These are phyloP conservation scores for Diaporthe sp. DNA, from an alignment of 2,329 filamentous ascomycete genomes.

Conservation along the genomic window DNA sequence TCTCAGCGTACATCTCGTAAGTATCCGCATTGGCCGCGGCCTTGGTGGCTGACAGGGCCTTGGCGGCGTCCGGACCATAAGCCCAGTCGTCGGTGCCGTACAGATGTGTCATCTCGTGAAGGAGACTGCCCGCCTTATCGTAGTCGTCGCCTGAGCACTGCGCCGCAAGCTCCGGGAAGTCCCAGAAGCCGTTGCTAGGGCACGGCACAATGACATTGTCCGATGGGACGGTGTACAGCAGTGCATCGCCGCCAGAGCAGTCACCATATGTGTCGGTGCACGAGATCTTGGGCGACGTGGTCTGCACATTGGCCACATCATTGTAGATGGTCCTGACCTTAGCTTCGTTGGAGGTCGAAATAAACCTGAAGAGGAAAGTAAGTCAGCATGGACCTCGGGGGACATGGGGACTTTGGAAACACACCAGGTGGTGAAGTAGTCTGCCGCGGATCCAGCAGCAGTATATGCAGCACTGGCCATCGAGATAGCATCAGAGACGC, in stretches of 20 bases:
- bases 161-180: conserved; percentile 37
- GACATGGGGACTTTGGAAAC: not conserved
- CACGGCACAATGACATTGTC: conserved; percentile 39
- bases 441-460: conserved; percentile 34
- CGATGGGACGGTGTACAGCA: conserved; percentile 38
- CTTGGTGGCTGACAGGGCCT: conserved; percentile 35
- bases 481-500: conserved; percentile 27
- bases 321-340: conserved; percentile 39
- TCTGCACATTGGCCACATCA: conserved; percentile 38
- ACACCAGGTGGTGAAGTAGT: conserved; percentile 40
- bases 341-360: conserved; percentile 27
- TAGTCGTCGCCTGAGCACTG: conserved; percentile 40
- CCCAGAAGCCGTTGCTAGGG: conserved; percentile 40
- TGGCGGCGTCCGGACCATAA: conserved; percentile 35
- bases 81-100: conserved; percentile 37
- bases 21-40: conserved; percentile 38
- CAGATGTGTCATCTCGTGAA: conserved; percentile 40
- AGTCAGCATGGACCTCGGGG: not conserved
- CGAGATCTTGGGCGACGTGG: conserved; percentile 38
- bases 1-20: conserved; percentile 40
- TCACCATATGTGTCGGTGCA: conserved; percentile 39
- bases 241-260: conserved; percentile 36
- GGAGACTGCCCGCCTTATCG: conserved; percentile 39
- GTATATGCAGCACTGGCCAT: conserved; percentile 39
- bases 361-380: conserved; percentile 18